Percentiles rank a stretch among this genome's conserved stretches.
Conservation (phyloP, 192 early-diverging fungal species). For the Spizellomyces sp. region DNA sequence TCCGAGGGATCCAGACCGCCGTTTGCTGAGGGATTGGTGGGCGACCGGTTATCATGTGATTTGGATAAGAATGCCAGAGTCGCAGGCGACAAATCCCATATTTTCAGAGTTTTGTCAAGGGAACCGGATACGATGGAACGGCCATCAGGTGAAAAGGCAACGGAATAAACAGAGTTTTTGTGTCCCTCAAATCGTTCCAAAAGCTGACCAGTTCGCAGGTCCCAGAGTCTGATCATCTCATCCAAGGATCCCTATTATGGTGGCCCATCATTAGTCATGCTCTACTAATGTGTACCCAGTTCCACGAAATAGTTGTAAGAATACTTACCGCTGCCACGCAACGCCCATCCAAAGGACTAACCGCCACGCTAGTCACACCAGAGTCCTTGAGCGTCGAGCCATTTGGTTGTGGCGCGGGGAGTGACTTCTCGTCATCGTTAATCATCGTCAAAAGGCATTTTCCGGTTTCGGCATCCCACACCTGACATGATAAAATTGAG, state of each 20-base stretch:
- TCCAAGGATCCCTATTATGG: slow-evolving; percentile 76
- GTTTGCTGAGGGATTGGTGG: slow-evolving; percentile 4
- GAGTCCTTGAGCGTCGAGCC: slow-evolving; percentile 71
- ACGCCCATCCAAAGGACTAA: slow-evolving; percentile 79
- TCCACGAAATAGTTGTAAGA: background rate
- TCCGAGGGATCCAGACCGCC: background rate
- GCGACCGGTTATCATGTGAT: background rate
- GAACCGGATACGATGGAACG: slow-evolving; percentile 87
- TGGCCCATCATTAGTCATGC: background rate
- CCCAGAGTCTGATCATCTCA: slow-evolving; percentile 92
- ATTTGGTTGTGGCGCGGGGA: slow-evolving; percentile 12
- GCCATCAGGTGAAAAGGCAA: slow-evolving; percentile 93
- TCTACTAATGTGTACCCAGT: background rate
- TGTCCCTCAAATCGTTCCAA: slow-evolving; percentile 93
- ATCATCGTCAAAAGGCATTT: slow-evolving; percentile 70
- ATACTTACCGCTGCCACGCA: slow-evolving; percentile 73
- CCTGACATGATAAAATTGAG: slow-evolving; percentile 36
- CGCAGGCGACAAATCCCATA: slow-evolving; percentile 78
- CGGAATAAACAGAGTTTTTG: slow-evolving; percentile 93
- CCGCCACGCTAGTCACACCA: slow-evolving; percentile 93
- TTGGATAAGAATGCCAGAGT: slow-evolving; percentile 19
- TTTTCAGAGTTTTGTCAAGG: slow-evolving; percentile 86
- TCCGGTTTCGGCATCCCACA: slow-evolving; percentile 86
- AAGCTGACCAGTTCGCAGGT: slow-evolving; percentile 73
- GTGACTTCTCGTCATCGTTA: slow-evolving; percentile 67